Evolutionary conservation across 2,329 filamentous ascomycete genomes (phyloP).

Genomic region (Zasmidium citrigriseum): DNA sequence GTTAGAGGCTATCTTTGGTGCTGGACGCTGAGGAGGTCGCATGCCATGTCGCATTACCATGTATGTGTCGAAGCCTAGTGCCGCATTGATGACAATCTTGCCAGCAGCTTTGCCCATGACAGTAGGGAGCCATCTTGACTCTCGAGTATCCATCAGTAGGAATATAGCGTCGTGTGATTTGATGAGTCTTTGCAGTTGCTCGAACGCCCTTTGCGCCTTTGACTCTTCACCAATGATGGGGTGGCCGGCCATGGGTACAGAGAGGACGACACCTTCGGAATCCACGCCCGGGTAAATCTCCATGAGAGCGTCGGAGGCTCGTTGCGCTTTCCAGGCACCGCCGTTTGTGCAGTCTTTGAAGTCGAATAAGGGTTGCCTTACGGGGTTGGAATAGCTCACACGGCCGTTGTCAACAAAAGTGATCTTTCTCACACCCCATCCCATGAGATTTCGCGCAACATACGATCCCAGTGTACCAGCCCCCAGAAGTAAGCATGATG

Average conservation of each 20-base stretch:
- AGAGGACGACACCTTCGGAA: constrained; percentile 74
- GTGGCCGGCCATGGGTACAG: constrained; percentile 94
- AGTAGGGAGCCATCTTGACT: constrained; percentile 92
- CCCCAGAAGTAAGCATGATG: constrained; percentile 85
- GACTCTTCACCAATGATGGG: constrained; percentile 70
- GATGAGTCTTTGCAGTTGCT: constrained; percentile 72
- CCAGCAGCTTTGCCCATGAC: constrained; percentile 91
- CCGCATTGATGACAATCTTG: constrained; percentile 96
- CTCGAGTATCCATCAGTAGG: constrained; percentile 96
- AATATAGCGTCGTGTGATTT: constrained; percentile 89
- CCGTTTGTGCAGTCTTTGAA: constrained; percentile 87
- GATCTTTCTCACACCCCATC: constrained; percentile 93
- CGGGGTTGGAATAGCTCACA: constrained; percentile 95
- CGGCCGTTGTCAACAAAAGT: constrained; percentile 93
- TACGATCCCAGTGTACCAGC: constrained; percentile 93
- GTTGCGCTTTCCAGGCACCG: constrained; percentile 77
- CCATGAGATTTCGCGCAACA: constrained; percentile 86
- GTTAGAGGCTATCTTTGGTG: constrained; percentile 14
- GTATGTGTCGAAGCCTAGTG: constrained; percentile 92
- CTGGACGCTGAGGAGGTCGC: constrained; percentile 36
- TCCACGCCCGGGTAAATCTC: constrained; percentile 92
- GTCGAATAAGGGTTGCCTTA: constrained; percentile 87
- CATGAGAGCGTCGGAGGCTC: constrained; percentile 76
- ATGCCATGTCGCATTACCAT: constrained; percentile 96
- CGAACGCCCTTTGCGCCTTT: constrained; percentile 72